Evolutionary conservation across 2,329 filamentous ascomycete genomes (phyloP).

Genomic region (Cercospora berteroae): DNA sequence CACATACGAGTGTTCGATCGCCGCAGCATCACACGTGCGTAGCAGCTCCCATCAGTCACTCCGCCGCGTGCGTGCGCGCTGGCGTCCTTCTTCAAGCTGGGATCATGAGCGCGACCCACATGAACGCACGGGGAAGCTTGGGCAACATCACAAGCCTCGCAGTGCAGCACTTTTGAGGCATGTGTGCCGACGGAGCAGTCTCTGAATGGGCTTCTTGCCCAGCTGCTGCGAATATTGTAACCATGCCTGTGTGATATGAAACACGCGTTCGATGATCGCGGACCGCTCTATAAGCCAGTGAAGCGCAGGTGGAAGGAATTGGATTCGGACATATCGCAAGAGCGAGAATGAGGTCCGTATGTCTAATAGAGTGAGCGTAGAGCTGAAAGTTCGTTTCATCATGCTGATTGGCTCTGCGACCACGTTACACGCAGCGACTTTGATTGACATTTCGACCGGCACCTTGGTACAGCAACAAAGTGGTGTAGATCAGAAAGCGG

Average conservation of each 20-base stretch:
- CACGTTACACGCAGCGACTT: not conserved
- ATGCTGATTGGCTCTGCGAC: not conserved
- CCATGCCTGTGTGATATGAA: not conserved
- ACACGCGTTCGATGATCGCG: not conserved
- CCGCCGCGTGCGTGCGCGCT: not conserved
- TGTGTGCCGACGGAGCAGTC: not conserved
- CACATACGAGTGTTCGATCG: not conserved
- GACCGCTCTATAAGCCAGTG: not conserved
- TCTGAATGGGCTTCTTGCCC: not conserved
- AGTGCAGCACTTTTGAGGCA: not conserved
- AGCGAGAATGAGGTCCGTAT: not conserved
- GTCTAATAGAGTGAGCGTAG: not conserved
- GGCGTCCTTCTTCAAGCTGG: not conserved
- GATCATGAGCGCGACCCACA: not conserved
- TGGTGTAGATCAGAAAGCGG: not conserved
- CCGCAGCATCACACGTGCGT: not conserved
- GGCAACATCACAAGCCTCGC: not conserved
- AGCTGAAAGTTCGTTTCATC: not conserved
- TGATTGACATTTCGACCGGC: not conserved
- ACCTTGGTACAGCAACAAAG: not conserved
- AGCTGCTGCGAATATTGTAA: not conserved
- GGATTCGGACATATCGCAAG: not conserved
- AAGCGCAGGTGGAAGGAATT: not conserved
- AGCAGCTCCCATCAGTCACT: not conserved
- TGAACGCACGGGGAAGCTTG: conserved; percentile 3